Evolutionary conservation across 2,329 filamentous ascomycete species (phyloP).

Genomic region (Alternaria alternata): DNA sequence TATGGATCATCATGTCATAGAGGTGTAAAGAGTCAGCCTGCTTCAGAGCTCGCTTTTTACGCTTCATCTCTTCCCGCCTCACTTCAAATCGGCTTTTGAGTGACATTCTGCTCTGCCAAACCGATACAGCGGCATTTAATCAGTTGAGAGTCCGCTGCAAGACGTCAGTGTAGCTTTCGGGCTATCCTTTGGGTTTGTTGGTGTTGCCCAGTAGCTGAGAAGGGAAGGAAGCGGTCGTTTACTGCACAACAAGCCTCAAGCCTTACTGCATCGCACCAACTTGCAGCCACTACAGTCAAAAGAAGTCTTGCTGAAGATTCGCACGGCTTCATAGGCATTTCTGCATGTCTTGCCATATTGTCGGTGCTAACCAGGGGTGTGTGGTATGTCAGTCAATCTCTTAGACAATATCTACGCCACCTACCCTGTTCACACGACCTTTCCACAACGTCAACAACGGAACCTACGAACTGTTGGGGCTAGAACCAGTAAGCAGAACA

Average conservation of each 20-base stretch:
- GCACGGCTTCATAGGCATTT: background rate
- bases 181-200: background rate
- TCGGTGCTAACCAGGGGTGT: background rate
- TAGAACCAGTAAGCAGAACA: too few relatives aligned
- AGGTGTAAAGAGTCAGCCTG: background rate
- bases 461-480: background rate
- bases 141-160: background rate
- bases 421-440: background rate
- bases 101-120: background rate
- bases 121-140: background rate
- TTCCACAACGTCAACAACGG: background rate
- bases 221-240: background rate
- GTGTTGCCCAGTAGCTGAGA: background rate
- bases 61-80: background rate
- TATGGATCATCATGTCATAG: background rate
- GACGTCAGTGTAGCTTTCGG: background rate
- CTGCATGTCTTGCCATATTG: background rate
- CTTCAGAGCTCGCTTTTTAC: background rate
- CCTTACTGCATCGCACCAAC: background rate
- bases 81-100: background rate
- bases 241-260: background rate
- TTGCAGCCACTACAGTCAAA: background rate
- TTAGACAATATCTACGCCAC: background rate
- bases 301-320: background rate
- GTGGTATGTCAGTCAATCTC: background rate